Evolutionary conservation across 2,329 filamentous ascomycete genomes (phyloP), one percentile per base, ranked within the genome.

Genomic region (Penicillium sp.): DNA sequence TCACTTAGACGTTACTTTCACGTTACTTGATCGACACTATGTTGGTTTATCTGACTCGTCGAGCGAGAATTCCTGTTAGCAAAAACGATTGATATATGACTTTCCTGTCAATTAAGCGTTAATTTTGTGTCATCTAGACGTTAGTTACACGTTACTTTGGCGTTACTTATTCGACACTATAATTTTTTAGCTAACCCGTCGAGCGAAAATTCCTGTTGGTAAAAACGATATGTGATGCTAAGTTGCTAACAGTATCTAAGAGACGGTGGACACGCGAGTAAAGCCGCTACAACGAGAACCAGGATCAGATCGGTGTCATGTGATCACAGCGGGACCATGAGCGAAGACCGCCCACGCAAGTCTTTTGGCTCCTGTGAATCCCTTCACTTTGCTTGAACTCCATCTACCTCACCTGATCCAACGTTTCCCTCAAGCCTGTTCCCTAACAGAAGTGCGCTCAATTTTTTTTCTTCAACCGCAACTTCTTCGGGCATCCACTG

Each of bases 311-410:
- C 11, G 9, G 8, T 12, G 25, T 52, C 52, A 54, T 41, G 52
- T 54, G 52, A 40, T 13, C 5, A 8, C 28, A 6, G 39, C 39
- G 28, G 49, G 46, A 46, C 43, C 43, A 34, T 33, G 32, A n/a
- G 33, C 18, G 33, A 43, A 27, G 42, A 37, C 42, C 42, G 42
- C 44, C 44, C 49, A 52, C 52, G 45, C 36, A 54, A 47, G 43
- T 47, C 49, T 54, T 49, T 45, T 24, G 44, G 35, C 47, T 42
- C 40, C 46, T n/a, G 33, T 28, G 43, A 48, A 49, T 43, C 52
- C 43, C 45, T 49, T 49, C 45, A 43, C 42, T 27, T 36, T 43
- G 24, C 39, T 45, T 11, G 46, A 48, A 49, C 29, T 32, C 13
- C 37, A 39, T 38, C 27, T 47, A 25, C 34, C 29, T 27, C n/a